Conservation (phyloP, 352 stramenopile species). For the Aphanomyces astaci region DNA sequence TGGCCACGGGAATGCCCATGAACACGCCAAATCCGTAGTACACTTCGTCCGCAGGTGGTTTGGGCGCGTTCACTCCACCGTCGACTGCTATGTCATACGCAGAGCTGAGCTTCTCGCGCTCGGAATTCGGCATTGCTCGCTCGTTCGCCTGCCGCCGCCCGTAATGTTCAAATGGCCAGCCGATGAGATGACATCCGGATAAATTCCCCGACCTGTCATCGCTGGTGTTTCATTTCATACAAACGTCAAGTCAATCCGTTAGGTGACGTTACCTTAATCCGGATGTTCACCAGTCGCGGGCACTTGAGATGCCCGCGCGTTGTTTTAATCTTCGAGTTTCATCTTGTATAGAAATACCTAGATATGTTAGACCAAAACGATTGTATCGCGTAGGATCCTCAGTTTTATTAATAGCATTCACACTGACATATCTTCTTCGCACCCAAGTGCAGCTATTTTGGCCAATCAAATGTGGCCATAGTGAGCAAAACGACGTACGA, state of each 20-base stretch:
- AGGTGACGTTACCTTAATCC: slow-evolving; percentile 1
- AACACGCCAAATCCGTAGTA: slow-evolving; percentile 87
- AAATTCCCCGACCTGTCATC: not conserved
- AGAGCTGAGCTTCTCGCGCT: slow-evolving; percentile 20
- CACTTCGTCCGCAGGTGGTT: slow-evolving; percentile 47
- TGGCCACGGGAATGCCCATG: slow-evolving; percentile 75
- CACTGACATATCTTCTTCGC: not conserved
- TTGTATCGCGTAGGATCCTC: not conserved
- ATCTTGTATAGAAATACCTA: not conserved
- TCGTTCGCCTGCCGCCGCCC: not conserved
- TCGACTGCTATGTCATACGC: slow-evolving; percentile 22
- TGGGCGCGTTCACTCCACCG: not conserved
- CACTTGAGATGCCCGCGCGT: not conserved
- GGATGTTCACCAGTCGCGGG: not conserved
- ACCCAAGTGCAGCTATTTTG: too few species aligned
- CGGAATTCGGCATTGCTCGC: slow-evolving; percentile 1
- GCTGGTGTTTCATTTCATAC: not conserved
- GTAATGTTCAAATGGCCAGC: not conserved
- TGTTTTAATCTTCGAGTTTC: not conserved
- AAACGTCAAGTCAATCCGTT: not conserved
- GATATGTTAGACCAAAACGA: too few species aligned
- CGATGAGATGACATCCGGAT: not conserved
- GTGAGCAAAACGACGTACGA: not conserved
- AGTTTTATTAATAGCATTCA: not conserved
- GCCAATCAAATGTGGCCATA: not conserved